These are phyloP conservation scores for Trametes sp. DNA, from an alignment of 1,284 basidiomycete species.

Conservation along the genomic window DNA sequence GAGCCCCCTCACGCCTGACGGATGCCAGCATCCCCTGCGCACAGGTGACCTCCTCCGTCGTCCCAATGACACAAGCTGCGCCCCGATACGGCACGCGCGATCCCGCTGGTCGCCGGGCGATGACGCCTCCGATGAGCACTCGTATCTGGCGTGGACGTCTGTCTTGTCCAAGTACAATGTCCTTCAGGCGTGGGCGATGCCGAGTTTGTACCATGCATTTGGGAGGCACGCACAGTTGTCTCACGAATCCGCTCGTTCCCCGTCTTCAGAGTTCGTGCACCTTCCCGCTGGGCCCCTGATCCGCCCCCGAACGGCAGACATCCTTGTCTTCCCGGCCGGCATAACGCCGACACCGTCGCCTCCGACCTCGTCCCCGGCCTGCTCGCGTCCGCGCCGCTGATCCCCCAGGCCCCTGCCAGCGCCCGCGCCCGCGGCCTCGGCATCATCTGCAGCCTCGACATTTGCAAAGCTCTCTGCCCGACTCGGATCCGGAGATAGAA, in stretches of 20 bases:
- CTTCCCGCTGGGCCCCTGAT: conserved; percentile 4
- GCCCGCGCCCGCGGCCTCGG: not conserved
- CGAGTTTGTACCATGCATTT: not conserved
- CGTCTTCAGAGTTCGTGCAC: not conserved
- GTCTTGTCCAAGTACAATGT: too few species aligned
- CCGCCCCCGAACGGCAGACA: conserved; percentile 1
- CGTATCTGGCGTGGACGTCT: conserved; percentile 1
- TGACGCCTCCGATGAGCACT: conserved; percentile 5
- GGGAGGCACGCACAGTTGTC: not conserved
- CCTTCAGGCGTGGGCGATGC: too few species aligned
- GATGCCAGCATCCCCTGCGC: not conserved
- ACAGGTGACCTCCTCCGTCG: not conserved
- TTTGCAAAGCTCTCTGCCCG: not conserved
- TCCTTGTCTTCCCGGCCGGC: not conserved
- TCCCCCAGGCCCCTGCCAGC: not conserved
- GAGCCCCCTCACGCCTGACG: not conserved
- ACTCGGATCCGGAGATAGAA: not conserved
- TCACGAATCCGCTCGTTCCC: not conserved
- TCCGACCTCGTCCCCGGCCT: conserved; percentile 1
- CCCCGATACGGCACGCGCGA: not conserved
- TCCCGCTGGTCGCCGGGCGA: conserved; percentile 10
- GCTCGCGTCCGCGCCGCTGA: not conserved
- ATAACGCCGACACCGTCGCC: not conserved
- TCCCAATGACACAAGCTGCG: not conserved
- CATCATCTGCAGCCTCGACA: not conserved